Percentiles rank a stretch among this genome's conserved stretches.
phyloP scores from a whole-genome alignment of 2,329 filamentous ascomycete species.

The Apiospora kogelbergensis region DNA sequence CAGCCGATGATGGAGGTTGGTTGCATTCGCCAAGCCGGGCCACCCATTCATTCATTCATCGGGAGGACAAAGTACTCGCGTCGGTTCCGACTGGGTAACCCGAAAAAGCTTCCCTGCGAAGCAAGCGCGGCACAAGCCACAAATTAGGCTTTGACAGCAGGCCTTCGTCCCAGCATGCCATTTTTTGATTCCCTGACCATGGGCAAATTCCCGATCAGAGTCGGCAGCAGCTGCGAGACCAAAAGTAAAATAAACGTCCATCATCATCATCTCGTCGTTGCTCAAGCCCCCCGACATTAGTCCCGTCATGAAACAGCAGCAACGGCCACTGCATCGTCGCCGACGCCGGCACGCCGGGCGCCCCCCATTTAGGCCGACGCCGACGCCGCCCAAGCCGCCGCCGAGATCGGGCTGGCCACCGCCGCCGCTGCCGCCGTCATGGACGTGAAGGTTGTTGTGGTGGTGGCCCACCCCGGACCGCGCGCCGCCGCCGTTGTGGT shows the following conservation, averaged over 20 bases:
- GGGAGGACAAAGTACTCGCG: background rate
- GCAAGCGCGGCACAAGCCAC: background rate
- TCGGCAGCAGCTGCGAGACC: background rate
- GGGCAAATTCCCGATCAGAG: background rate
- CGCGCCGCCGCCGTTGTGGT: no score
- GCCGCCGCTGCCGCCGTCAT: slow-evolving; percentile 19
- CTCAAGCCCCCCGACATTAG: slow-evolving; percentile 20
- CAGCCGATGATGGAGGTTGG: background rate
- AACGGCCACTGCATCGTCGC: slow-evolving; percentile 32
- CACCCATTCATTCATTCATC: background rate
- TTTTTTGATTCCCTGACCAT: background rate
- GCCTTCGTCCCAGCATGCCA: background rate
- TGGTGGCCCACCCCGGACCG: no score
- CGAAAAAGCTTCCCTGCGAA: background rate
- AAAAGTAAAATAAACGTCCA: background rate
- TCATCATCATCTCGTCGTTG: background rate
- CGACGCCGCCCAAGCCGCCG: slow-evolving; percentile 18
- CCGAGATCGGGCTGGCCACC: slow-evolving; percentile 17
- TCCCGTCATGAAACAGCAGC: slow-evolving; percentile 30
- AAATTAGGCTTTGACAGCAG: background rate
- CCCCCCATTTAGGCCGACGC: slow-evolving; percentile 18
- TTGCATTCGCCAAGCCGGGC: background rate
- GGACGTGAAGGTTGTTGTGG: slow-evolving; percentile 14
- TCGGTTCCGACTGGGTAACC: background rate
- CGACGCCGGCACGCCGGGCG: slow-evolving; percentile 13